A percentile compares a stretch with the other conserved stretches of the same genome.
These are phyloP conservation scores for Exserohilum rostratum DNA, from an alignment of 2,329 filamentous ascomycete species.

Conservation along the genomic window DNA sequence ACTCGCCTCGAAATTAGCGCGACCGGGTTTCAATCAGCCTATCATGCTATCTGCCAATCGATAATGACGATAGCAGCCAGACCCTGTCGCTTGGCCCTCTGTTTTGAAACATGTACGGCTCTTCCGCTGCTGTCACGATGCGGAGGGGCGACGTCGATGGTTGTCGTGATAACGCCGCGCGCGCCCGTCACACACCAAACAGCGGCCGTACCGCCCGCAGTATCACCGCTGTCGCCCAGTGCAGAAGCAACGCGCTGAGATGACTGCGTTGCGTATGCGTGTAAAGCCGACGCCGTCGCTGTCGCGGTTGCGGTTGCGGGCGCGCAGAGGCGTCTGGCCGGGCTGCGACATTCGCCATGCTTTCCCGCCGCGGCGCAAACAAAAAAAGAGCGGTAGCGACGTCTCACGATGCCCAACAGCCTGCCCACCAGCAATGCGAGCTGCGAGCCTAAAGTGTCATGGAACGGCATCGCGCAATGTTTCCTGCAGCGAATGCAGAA, in stretches of 20 bases:
- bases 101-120: slow-evolving; percentile 43
- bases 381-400: slow-evolving; percentile 23
- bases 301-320: neutral
- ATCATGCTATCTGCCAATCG: slow-evolving; percentile 45
- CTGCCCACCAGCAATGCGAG: slow-evolving; percentile 7
- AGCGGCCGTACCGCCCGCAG: slow-evolving; percentile 35
- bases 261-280: too few relatives aligned
- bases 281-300: neutral
- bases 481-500: slow-evolving; percentile 17
- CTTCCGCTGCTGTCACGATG: slow-evolving; percentile 29
- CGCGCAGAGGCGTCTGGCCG: neutral
- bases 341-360: slow-evolving; percentile 16
- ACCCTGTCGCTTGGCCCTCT: slow-evolving; percentile 35
- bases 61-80: slow-evolving; percentile 46
- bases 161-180: neutral
- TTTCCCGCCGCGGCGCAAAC: slow-evolving; percentile 4
- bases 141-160: slow-evolving; percentile 22
- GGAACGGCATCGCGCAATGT: slow-evolving; percentile 19
- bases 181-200: slow-evolving; percentile 24
- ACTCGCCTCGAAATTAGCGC: slow-evolving; percentile 30
- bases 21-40: slow-evolving; percentile 35
- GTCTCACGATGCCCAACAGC: slow-evolving; percentile 14
- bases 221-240: slow-evolving; percentile 34
- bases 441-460: slow-evolving; percentile 11
- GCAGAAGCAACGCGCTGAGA: slow-evolving; percentile 20